Percentiles rank a stretch among this genome's conserved stretches.
Conservation (phyloP, 495 filamentous ascomycete genomes). For the Penicillium odoratum region DNA sequence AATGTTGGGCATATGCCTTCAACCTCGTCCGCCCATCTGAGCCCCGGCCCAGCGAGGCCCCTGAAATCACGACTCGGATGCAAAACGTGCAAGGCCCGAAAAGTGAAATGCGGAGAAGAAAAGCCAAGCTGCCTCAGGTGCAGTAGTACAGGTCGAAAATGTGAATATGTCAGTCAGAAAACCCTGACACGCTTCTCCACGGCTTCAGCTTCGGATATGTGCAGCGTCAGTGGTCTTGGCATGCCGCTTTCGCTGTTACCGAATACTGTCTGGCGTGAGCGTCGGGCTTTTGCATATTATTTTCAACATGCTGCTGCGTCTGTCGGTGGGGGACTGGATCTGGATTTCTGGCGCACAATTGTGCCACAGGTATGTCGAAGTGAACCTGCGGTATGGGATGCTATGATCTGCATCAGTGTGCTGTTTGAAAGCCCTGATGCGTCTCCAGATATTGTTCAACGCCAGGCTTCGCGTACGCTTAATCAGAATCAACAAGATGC, state of each 20-base stretch:
- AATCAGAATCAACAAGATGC: slow-evolving; percentile 43
- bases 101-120: slow-evolving; percentile 58
- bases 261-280: slow-evolving; percentile 35
- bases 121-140: slow-evolving; percentile 50
- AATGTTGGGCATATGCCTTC: neutral
- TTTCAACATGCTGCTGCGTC: slow-evolving; percentile 32
- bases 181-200: slow-evolving; percentile 1
- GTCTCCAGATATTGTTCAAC: slow-evolving; percentile 13
- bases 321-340: slow-evolving; percentile 48
- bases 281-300: slow-evolving; percentile 44
- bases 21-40: neutral
- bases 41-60: neutral
- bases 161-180: slow-evolving; percentile 35
- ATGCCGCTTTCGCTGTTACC: slow-evolving; percentile 24
- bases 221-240: slow-evolving; percentile 4
- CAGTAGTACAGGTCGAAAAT: slow-evolving; percentile 51
- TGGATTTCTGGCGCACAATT: slow-evolving; percentile 56
- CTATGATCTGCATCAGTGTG: slow-evolving; percentile 54
- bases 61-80: slow-evolving; percentile 38
- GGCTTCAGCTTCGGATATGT: neutral
- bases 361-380: slow-evolving; percentile 56
- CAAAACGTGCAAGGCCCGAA: slow-evolving; percentile 49
- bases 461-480: slow-evolving; percentile 24
- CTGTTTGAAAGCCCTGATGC: slow-evolving; percentile 46
- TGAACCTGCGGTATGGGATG: slow-evolving; percentile 61